phyloP scores from a whole-genome alignment of 805 yeast genomes.

The Saccharomyces cerevisiae region DNA sequence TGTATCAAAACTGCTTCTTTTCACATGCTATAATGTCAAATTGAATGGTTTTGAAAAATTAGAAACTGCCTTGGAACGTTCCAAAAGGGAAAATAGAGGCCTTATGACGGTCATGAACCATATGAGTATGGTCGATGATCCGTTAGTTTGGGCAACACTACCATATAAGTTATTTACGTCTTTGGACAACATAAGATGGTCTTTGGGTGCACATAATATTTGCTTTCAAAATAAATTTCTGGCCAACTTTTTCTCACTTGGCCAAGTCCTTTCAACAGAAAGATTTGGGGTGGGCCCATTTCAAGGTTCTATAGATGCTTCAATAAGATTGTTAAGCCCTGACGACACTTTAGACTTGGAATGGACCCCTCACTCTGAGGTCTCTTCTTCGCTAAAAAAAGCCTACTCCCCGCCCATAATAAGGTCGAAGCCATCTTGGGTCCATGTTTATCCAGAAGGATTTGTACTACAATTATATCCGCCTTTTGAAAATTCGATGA shows the following conservation, averaged over 20 bases:
- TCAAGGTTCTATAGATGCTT: conserved; percentile 84
- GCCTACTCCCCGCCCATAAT: conserved; percentile 44
- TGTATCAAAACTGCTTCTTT: conserved; percentile 52
- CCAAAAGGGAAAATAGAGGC: conserved; percentile 62
- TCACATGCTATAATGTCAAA: conserved; percentile 54
- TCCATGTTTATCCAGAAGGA: conserved; percentile 93
- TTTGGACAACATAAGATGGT: conserved; percentile 77
- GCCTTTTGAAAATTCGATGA: conserved; percentile 78
- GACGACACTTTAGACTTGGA: conserved; percentile 51
- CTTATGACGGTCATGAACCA: conserved; percentile 86
- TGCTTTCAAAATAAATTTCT: conserved; percentile 57
- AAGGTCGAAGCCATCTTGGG: conserved; percentile 70
- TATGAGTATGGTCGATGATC: conserved; percentile 88
- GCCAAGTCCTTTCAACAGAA: conserved; percentile 79
- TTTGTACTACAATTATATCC: conserved; percentile 77
- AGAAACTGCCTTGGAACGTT: conserved; percentile 53
- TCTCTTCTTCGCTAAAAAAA: conserved; percentile 6
- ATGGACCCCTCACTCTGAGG: conserved; percentile 24
- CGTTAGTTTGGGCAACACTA: conserved; percentile 77
- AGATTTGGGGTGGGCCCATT: conserved; percentile 91
- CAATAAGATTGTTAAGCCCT: conserved; percentile 68
- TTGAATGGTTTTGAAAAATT: conserved; percentile 56
- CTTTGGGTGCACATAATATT: conserved; percentile 85
- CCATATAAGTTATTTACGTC: conserved; percentile 61
- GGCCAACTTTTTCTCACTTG: conserved; percentile 67